Base-by-base conservation (phyloP, 2,329 filamentous ascomycete species). In the Mollisiaceae sp. region DNA sequence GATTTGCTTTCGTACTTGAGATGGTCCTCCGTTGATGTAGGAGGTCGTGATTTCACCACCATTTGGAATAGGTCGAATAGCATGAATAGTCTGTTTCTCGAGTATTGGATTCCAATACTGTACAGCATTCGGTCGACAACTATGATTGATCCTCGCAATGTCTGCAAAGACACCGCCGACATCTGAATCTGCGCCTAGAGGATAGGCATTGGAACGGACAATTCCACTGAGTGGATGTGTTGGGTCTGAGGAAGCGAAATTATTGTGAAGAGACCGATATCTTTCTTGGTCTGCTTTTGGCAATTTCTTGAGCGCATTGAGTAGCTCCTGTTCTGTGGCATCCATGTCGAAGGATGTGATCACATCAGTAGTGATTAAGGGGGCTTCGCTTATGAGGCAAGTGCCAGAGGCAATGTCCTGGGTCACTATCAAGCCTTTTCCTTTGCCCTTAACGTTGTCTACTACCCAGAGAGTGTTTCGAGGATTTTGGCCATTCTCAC, bases 201-300 rank as follows among this genome's bases (percentile, higher is more conserved):
- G 74, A 52, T 75, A 74, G 1, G 67, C 70, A 63, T 75, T 76
- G 4, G 72, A 72, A 32, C 67, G 67, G 12, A 73, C 61, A 50
- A 73, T 75, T 24, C 71, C 72, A 15, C 62, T 66, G 8, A 75
- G 66, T 11, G 72, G 69, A 18, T 67, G 41, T 11, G 63, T 52
- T 2, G 59, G 39, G 22, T 64, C 56, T 32, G 73, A 69, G 18
- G 63, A 52, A 0, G 71, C 69, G 47, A 67, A 71, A 58, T 74
- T 74, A 62, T 75, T 75, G 62, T 75, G 69, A 3, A 76, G 62
- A 12, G 68, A 68, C n/a, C 72, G 68, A 47, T 70, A 75, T 12
- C 67, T 65, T 18, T 73, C 68, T 59, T 74, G 72, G 56, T 56
- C 59, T 61, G 54, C 67, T 67, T 20, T 66, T 57, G 45, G 68